Evolutionary conservation across 768 basidiomycete species (phyloP), one percentile per base, ranked within the genome.

Genomic region (Mycena floridula): DNA sequence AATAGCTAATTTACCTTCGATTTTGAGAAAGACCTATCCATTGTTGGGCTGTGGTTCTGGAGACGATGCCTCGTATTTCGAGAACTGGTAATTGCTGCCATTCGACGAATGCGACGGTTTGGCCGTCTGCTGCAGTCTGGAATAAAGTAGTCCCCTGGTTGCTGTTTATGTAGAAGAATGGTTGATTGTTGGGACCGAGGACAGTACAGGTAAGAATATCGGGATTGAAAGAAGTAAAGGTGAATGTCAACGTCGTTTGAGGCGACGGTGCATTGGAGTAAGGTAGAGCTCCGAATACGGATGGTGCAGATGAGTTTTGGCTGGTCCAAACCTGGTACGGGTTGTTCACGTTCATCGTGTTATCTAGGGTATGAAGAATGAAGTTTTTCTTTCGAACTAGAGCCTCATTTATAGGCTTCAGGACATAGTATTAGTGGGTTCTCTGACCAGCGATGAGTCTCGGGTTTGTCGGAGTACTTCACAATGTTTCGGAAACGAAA

Each of bases 281-380:
- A 43, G 71, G 70, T 42, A 73, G 65, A 0, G 70, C 70, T 9
- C 70, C 70, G 55, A 68, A 69, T 43, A 72, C 53, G 35, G 70
- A 73, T 49, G 71, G 66, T n/a, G n/a, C n/a, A n/a, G n/a, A n/a
- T n/a, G n/a, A n/a, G n/a, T n/a, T n/a, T n/a, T n/a, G n/a, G n/a
- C n/a, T n/a, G n/a, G n/a, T n/a, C n/a, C n/a, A n/a, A n/a, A n/a
- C n/a, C n/a, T n/a, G n/a, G n/a, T n/a, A n/a, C n/a, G n/a, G n/a
- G n/a, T n/a, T n/a, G n/a, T n/a, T n/a, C n/a, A n/a, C n/a, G n/a
- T n/a, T n/a, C n/a, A n/a, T n/a, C n/a, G n/a, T n/a, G n/a, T n/a
- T n/a, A n/a, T n/a, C n/a, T n/a, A n/a, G n/a, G n/a, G n/a, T n/a
- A n/a, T n/a, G n/a, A n/a, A n/a, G n/a, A n/a, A n/a, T n/a, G n/a